These are phyloP conservation scores for Xylariomycetidae sp. DNA, from an alignment of 2,329 filamentous ascomycete species.

Conservation along the genomic window DNA sequence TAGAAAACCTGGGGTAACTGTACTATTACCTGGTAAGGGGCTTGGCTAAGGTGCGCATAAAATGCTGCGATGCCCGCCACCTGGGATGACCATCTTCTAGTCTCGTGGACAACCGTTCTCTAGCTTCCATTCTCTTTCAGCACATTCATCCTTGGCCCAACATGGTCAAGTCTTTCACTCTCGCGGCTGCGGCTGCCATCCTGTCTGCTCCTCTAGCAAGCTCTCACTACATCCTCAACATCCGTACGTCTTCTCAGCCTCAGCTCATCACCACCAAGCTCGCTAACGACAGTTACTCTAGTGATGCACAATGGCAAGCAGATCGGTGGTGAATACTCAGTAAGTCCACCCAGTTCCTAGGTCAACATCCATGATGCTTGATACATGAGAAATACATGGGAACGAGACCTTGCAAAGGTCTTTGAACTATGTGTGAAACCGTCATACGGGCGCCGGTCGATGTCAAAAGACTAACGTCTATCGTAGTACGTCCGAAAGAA, in stretches of 20 bases:
- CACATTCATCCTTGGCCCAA: constrained; percentile 9
- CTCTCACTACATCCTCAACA: constrained; percentile 33
- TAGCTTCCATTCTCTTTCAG: neutral
- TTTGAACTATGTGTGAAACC: too few species aligned
- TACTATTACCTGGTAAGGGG: neutral
- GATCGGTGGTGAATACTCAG: constrained; percentile 37
- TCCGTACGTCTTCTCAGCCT: constrained; percentile 13
- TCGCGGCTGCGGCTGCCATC: constrained; percentile 15
- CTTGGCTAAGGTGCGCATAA: constrained; percentile 8
- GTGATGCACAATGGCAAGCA: constrained; percentile 38
- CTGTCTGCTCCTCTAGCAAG: constrained; percentile 18
- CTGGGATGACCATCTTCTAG: constrained; percentile 1
- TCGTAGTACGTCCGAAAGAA: constrained; percentile 45
- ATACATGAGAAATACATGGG: too few species aligned
- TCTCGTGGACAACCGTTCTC: constrained; percentile 1
- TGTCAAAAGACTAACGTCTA: too few species aligned
- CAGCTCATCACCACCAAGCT: too few species aligned
- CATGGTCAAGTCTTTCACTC: constrained; percentile 15
- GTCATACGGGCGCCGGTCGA: too few species aligned
- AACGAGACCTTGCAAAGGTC: too few species aligned
- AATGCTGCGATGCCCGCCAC: constrained; percentile 4
- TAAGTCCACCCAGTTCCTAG: too few species aligned
- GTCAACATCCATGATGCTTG: too few species aligned
- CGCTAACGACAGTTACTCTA: constrained; percentile 5
- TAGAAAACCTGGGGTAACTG: constrained; percentile 1